Conservation (phyloP, 1,139 yeast genomes). For the Kodamaea sp. region DNA sequence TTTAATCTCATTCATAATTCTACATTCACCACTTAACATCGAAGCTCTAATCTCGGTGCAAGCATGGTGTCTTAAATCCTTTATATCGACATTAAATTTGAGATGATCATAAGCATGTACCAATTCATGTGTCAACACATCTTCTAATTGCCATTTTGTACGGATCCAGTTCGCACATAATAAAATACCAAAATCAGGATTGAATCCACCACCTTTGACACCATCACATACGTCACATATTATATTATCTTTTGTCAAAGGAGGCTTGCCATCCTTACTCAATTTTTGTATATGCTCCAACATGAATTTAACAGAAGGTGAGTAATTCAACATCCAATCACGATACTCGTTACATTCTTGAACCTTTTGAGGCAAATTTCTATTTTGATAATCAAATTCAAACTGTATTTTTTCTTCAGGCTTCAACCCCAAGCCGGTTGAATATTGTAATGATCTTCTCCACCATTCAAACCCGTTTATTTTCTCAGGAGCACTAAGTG, state of each 20-base stretch:
- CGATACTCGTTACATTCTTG: conserved; percentile 59
- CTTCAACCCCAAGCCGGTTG: conserved; percentile 66
- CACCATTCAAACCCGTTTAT: conserved; percentile 70
- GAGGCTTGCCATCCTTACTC: conserved; percentile 14
- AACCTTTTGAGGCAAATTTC: conserved; percentile 38
- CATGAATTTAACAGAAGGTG: conserved; percentile 89
- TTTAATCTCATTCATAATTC: conserved; percentile 80
- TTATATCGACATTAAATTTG: conserved; percentile 82
- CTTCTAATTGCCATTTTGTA: conserved; percentile 82
- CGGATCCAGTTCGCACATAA: conserved; percentile 82
- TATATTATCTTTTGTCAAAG: conserved; percentile 40
- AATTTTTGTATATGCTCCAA: conserved; percentile 73
- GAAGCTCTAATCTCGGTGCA: conserved; percentile 96
- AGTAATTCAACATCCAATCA: conserved; percentile 73
- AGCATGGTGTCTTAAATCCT: conserved; percentile 86
- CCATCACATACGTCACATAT: conserved; percentile 85
- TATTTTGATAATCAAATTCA: conserved; percentile 52
- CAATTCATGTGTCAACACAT: conserved; percentile 86
- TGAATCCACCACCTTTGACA: conserved; percentile 87
- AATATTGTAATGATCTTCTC: conserved; percentile 68
- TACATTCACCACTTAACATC: conserved; percentile 90
- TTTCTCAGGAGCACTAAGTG: conserved; percentile 14
- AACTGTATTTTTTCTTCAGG: conserved; percentile 53
- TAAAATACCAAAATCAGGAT: conserved; percentile 82
- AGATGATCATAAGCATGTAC: conserved; percentile 91